These are phyloP conservation scores for Metarhizium robertsii DNA, from an alignment of 2,329 filamentous ascomycete genomes.

Conservation along the genomic window DNA sequence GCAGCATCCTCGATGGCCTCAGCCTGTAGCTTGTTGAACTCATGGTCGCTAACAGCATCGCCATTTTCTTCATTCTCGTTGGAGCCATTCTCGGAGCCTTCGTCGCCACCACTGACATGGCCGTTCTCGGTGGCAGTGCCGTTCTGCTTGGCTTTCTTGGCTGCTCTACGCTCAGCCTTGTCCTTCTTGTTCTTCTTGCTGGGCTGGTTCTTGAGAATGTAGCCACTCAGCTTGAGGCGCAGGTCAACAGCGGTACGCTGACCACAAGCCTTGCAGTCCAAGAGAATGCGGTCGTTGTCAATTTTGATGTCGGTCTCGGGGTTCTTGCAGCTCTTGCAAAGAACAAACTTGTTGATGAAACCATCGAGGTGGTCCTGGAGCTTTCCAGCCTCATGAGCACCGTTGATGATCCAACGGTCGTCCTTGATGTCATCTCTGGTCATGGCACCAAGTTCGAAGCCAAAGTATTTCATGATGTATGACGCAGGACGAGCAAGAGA, in stretches of 20 bases:
- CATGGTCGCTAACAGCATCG: slow-evolving; percentile 80
- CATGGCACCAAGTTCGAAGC: slow-evolving; percentile 96
- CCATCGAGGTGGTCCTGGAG: slow-evolving; percentile 97
- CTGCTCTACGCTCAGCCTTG: slow-evolving; percentile 86
- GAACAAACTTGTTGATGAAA: slow-evolving; percentile 97
- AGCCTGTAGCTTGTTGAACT: slow-evolving; percentile 74
- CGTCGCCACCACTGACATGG: slow-evolving; percentile 51
- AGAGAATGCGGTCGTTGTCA: slow-evolving; percentile 83
- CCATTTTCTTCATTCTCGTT: slow-evolving; percentile 38
- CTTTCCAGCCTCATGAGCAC: slow-evolving; percentile 88
- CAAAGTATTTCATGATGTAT: slow-evolving; percentile 99
- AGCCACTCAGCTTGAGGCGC: slow-evolving; percentile 90
- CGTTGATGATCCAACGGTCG: slow-evolving; percentile 99
- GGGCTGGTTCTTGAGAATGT: slow-evolving; percentile 92
- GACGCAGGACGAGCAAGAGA: slow-evolving; percentile 86
- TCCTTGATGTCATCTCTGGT: slow-evolving; percentile 96
- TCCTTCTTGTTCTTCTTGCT: slow-evolving; percentile 88
- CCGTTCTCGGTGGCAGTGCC: slow-evolving; percentile 49
- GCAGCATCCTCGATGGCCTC: slow-evolving; percentile 39
- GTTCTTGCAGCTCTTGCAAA: slow-evolving; percentile 99
- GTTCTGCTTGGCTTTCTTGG: slow-evolving; percentile 78
- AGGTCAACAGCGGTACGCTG: slow-evolving; percentile 86
- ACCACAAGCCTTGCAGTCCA: slow-evolving; percentile 98
- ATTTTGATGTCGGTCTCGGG: slow-evolving; percentile 94
- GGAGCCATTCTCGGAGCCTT: slow-evolving; percentile 39